These are phyloP conservation scores for Populus simonii DNA, from an alignment of 345 rosid species.

Conservation along the genomic window DNA sequence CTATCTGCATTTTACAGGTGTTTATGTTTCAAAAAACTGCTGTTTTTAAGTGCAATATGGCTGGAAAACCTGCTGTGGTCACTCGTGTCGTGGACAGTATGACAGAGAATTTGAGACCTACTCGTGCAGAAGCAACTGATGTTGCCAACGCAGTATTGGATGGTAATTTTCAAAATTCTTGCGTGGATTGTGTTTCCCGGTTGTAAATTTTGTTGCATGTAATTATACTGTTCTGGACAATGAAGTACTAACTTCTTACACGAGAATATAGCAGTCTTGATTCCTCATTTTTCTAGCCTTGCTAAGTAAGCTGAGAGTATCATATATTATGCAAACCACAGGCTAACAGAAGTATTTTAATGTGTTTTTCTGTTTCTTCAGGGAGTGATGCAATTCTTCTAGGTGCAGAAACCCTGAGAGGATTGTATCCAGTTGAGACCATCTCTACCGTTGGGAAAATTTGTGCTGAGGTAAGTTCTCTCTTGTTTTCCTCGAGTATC, in stretches of 20 bases:
- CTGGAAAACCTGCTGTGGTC: constrained; percentile 89
- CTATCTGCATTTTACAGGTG: constrained; percentile 46
- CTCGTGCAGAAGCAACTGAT: constrained; percentile 99
- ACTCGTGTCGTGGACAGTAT: constrained; percentile 96
- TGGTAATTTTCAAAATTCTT: constrained; percentile 47
- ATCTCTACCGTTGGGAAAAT: constrained; percentile 79
- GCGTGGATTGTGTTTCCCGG: background rate
- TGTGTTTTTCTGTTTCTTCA: constrained; percentile 23
- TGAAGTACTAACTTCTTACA: background rate
- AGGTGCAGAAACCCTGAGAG: constrained; percentile 97
- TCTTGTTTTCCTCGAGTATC: background rate
- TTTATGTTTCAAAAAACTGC: constrained; percentile 92
- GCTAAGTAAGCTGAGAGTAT: background rate
- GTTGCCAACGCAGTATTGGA: constrained; percentile 98
- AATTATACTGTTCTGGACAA: background rate
- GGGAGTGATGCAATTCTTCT: constrained; percentile 94
- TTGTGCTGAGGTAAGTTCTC: constrained; percentile 70
- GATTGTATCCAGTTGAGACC: constrained; percentile 86
- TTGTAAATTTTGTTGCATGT: background rate
- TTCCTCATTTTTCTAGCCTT: background rate
- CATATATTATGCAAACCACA: background rate
- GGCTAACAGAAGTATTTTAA: background rate
- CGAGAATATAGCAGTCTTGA: background rate
- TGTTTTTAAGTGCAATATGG: constrained; percentile 90
- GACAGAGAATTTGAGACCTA: constrained; percentile 96